Base-by-base conservation (phyloP, 345 rosid species). In the Mangifera indica region DNA sequence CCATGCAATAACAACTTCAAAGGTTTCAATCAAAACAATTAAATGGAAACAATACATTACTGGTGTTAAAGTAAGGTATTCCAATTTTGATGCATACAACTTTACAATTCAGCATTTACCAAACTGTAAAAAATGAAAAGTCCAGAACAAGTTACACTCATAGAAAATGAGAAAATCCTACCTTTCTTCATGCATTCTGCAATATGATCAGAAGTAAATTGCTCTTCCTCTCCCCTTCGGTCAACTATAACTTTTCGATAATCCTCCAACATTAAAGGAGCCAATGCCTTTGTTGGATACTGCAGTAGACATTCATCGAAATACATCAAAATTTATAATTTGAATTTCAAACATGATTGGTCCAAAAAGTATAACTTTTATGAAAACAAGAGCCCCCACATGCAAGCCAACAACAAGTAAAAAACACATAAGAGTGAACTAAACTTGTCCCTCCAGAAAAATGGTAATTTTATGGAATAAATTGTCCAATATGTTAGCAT, bases 201-300 rank as follows among this genome's bases (percentile, higher is more conserved):
- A 40, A 95, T 95, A 83, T 95, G 83, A 57, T 84, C 87, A 17
- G 89, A 68, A 64, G 98, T 88, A 75, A 92, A 92, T 60, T 84
- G 84, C 79, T 92, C 96, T 56, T 92, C 97, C 80, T 91, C 97
- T 10, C 98, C 99, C 79, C 97, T 91, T 72, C 97, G 80, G 60
- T 92, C 98, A 58, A 89, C 95, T 92, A 92, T 85, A 57, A 91
- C 85, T 78, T 88, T 89, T 56, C 98, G 79, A 75, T 87, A 92
- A 67, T 95, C 98, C 87, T 95, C 94, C 83, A 92, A 81, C 98
- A 95, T 91, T 60, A 95, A 71, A 3, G 98, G 96, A 72, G 96
- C 83, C 86, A 95, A 82, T 25, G 98, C 99, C 80, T 91, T 95
- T 12, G 99, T 92, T 3, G 99, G 98, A 77, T 91, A 91, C 98